Evolutionary conservation across 2,329 filamentous ascomycete species (phyloP).

Genomic region (Grosmannia serpens): DNA sequence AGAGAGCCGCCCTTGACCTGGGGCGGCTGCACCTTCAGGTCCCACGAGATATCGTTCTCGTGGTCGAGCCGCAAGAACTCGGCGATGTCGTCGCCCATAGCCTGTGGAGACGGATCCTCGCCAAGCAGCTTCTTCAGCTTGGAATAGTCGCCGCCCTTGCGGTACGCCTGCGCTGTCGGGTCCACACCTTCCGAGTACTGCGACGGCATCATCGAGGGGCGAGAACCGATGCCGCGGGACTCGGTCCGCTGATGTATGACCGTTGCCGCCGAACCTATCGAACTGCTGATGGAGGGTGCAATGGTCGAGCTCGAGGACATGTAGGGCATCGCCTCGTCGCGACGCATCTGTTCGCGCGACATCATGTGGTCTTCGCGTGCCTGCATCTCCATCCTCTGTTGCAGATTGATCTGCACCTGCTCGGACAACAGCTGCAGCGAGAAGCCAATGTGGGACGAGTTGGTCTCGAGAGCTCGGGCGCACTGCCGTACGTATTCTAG

Average conservation of each 20-base stretch:
- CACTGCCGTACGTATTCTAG: constrained; percentile 69
- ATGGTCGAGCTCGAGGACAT: constrained; percentile 21
- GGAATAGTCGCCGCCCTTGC: constrained; percentile 49
- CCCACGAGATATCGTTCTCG: constrained; percentile 82
- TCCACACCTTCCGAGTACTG: constrained; percentile 52
- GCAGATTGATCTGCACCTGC: constrained; percentile 51
- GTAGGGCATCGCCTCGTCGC: constrained; percentile 47
- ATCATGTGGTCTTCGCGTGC: constrained; percentile 33
- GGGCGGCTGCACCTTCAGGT: constrained; percentile 64
- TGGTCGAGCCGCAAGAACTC: constrained; percentile 79
- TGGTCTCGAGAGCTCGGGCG: constrained; percentile 71
- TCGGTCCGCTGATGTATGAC: constrained; percentile 42
- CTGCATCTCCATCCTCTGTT: constrained; percentile 33
- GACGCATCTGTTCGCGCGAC: constrained; percentile 37
- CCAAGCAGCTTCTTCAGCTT: constrained; percentile 58
- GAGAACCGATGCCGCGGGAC: constrained; percentile 35
- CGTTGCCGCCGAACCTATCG: neutral
- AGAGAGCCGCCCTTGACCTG: constrained; percentile 82
- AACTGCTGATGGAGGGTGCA: neutral
- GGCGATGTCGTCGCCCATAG: constrained; percentile 60
- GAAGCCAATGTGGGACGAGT: constrained; percentile 77
- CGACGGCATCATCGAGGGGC: constrained; percentile 39
- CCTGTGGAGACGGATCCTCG: constrained; percentile 45
- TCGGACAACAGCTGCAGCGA: constrained; percentile 81
- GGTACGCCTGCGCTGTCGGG: constrained; percentile 32